Evolutionary conservation across 805 yeast genomes (phyloP), one percentile per base, ranked within the genome.

Genomic region (Candida incommunis): DNA sequence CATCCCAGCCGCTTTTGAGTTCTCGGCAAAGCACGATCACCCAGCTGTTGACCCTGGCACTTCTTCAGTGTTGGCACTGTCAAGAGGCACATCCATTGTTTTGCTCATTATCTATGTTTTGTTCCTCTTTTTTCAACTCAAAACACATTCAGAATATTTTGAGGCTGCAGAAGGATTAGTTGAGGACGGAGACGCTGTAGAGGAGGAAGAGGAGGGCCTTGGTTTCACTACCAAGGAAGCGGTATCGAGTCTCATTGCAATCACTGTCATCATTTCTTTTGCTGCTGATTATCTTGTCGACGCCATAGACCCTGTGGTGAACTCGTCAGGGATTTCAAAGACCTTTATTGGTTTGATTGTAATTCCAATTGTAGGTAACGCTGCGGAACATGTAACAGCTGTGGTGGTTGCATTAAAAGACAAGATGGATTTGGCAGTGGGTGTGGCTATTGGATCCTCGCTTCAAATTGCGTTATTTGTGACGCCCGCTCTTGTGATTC

Each of bases 381-480:
- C 98, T 2, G 97, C 97, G 11, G 98, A 92, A 64, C 98, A 92
- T 63, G 97, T 86, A 44, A 92, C 98, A 18, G 95, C 97, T 2
- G 82, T 92, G 29, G 74, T 86, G 50, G 97, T 92, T 42, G 97
- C 98, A 21, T 76, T 79, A 73, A 87, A 87, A 66, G 85, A 92
- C 64, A 92, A 92, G 66, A 92, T 92, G 96, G 97, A 92, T 62
- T 73, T 92, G 48, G 96, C 98, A 13, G 75, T 92, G 53, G 95
- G 96, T 47, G 97, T 92, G 41, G 97, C 98, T 2, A 80, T 92
- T 48, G 98, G 98, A 20, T 83, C 95, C 1, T 86, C 96, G 2
- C 74, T 92, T 63, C 98, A 92, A 65, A 88, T 92, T 56, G 94
- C 98, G 2, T 66, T 92, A 46, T 90, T 92, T 66, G 87, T 92